Evolutionary conservation across 106 monocot species (phyloP).

Genomic region (Acanthochlamys bracteata): DNA sequence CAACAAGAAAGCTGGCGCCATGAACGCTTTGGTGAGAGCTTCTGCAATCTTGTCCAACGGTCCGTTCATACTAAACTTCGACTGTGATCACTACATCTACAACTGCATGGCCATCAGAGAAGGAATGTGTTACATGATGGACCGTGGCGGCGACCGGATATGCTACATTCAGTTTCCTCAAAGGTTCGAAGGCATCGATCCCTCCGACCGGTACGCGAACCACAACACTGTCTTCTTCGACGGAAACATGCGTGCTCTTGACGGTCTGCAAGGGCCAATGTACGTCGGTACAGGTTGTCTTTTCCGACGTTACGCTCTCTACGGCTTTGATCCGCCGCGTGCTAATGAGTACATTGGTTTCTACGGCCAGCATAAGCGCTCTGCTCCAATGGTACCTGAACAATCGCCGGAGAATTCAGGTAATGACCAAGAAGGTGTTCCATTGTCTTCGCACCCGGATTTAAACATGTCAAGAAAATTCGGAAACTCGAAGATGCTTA

Average conservation of each 20-base stretch:
- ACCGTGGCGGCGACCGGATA: slow-evolving; percentile 83
- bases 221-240: slow-evolving; percentile 99
- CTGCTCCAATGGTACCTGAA: too few species aligned
- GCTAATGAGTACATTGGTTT: slow-evolving; percentile 66
- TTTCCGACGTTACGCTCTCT: slow-evolving; percentile 78
- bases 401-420: neutral
- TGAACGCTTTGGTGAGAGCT: slow-evolving; percentile 86
- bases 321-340: slow-evolving; percentile 75
- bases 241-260: slow-evolving; percentile 95
- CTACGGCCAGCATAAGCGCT: slow-evolving; percentile 58
- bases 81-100: slow-evolving; percentile 97
- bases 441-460: slow-evolving; percentile 39
- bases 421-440: slow-evolving; percentile 7
- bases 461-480: slow-evolving; percentile 52
- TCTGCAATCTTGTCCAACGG: slow-evolving; percentile 94
- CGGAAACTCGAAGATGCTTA: slow-evolving; percentile 60
- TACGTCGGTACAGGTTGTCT: slow-evolving; percentile 93
- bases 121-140: slow-evolving; percentile 99
- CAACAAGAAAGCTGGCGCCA: slow-evolving; percentile 95
- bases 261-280: slow-evolving; percentile 88
- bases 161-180: slow-evolving; percentile 96
- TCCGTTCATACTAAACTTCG: slow-evolving; percentile 94
- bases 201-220: slow-evolving; percentile 92
- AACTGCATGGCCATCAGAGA: slow-evolving; percentile 73
- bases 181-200: slow-evolving; percentile 92